Evolutionary conservation across 192 early-diverging fungal genomes (phyloP).

Genomic region (Obelidium mucronatum): DNA sequence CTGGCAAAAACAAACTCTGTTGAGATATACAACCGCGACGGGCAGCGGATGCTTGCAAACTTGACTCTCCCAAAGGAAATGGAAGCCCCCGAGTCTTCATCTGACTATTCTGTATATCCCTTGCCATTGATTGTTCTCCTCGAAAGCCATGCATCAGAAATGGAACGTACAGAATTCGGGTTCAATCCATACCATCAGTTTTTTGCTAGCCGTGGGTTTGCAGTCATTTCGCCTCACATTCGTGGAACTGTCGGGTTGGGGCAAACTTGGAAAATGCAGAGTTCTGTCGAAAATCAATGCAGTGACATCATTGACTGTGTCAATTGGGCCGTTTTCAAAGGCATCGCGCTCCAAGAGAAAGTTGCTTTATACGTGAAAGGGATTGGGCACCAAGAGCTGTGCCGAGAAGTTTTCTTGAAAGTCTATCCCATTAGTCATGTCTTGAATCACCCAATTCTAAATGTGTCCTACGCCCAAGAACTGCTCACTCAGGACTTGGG

Average conservation of each 20-base stretch:
- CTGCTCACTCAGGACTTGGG: too few relatives aligned
- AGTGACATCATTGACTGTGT: neutral
- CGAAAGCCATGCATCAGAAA: conserved; percentile 46
- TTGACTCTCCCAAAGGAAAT: conserved; percentile 38
- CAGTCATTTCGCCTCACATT: conserved; percentile 46
- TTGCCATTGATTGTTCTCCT: conserved; percentile 43
- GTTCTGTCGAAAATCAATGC: neutral
- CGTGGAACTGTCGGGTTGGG: conserved; percentile 11
- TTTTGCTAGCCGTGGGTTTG: conserved; percentile 51
- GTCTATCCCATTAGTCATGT: conserved; percentile 41
- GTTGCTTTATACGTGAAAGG: conserved; percentile 45
- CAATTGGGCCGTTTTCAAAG: conserved; percentile 46
- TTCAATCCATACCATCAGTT: conserved; percentile 32
- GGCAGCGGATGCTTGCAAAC: conserved; percentile 31
- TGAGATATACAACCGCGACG: conserved; percentile 44
- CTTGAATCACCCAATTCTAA: conserved; percentile 32
- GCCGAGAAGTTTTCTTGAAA: conserved; percentile 49
- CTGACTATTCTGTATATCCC: neutral
- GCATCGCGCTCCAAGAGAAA: conserved; percentile 43
- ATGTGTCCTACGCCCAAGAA: conserved; percentile 30
- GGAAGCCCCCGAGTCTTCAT: conserved; percentile 19
- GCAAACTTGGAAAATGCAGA: neutral
- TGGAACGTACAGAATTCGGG: conserved; percentile 40
- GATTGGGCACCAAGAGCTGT: conserved; percentile 48
- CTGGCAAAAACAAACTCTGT: conserved; percentile 36